phyloP scores from a whole-genome alignment of 495 filamentous ascomycete genomes.

The Penicillium mononematosum region DNA sequence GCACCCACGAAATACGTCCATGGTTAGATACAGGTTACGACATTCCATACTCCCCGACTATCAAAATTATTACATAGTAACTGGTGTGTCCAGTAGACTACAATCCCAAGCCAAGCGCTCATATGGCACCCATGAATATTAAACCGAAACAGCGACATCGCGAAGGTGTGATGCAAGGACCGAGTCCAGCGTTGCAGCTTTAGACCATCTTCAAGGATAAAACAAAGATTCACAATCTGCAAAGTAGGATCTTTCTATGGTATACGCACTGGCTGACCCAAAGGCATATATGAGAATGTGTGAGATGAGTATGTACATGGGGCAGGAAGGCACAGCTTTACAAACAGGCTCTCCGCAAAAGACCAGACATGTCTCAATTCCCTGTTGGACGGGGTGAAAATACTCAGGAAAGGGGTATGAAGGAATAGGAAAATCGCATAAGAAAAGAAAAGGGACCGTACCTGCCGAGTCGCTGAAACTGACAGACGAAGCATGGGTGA shows the following conservation, averaged over 20 bases:
- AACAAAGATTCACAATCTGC: not conserved
- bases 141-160: not conserved
- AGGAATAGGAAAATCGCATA: not conserved
- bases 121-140: not conserved
- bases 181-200: not conserved
- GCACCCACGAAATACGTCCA: too few species aligned
- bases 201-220: not conserved
- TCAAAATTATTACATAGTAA: not conserved
- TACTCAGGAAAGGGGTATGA: constrained; percentile 6
- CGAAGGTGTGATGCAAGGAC: not conserved
- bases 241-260: not conserved
- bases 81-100: not conserved
- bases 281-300: not conserved
- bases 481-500: not conserved
- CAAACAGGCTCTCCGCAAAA: not conserved
- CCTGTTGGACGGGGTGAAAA: not conserved
- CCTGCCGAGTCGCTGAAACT: constrained; percentile 7
- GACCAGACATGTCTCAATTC: not conserved
- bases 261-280: not conserved
- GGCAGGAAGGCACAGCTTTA: not conserved
- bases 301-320: not conserved
- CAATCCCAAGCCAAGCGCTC: not conserved
- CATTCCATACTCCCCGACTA: too few species aligned
- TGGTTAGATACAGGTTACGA: too few species aligned
- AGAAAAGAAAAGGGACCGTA: not conserved